Percentiles rank a stretch among this genome's conserved stretches.
These are phyloP conservation scores for Fomitopsis pulvina DNA, from an alignment of 768 basidiomycete genomes.

Conservation along the genomic window DNA sequence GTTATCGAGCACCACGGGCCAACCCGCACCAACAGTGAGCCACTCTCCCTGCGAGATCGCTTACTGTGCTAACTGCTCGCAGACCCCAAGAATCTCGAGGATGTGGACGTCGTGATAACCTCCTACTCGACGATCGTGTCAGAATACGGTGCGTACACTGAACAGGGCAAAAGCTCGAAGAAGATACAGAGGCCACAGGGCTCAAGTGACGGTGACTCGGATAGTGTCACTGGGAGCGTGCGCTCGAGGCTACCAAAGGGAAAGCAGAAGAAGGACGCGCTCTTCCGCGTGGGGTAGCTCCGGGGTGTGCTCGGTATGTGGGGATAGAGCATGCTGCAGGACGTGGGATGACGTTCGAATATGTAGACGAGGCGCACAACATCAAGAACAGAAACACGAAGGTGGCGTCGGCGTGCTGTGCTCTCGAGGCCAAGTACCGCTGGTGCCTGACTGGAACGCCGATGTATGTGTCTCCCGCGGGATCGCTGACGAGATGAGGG, in stretches of 20 bases:
- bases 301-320: conserved; percentile 73
- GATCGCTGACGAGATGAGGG: background rate
- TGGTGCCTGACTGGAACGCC: conserved; percentile 49
- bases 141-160: conserved; percentile 55
- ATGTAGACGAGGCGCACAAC: conserved; percentile 50
- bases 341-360: background rate
- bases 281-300: conserved; percentile 81
- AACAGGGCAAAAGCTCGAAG: conserved; percentile 40
- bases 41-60: background rate
- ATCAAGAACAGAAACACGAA: conserved; percentile 47
- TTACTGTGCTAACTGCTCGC: background rate
- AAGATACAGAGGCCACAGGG: conserved; percentile 22
- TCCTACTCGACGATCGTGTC: conserved; percentile 82
- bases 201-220: conserved; percentile 30
- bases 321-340: background rate
- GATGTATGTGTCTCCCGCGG: conserved; percentile 19
- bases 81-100: conserved; percentile 52
- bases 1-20: conserved; percentile 85
- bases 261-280: conserved; percentile 48
- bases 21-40: conserved; percentile 60
- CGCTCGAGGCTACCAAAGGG: conserved; percentile 37
- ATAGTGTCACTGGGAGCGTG: conserved; percentile 38
- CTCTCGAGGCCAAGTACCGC: conserved; percentile 36
- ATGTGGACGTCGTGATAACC: conserved; percentile 73
- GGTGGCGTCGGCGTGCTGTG: conserved; percentile 32